phyloP scores from a whole-genome alignment of 768 basidiomycete genomes.

The Strobilomyces echinocephalus region DNA sequence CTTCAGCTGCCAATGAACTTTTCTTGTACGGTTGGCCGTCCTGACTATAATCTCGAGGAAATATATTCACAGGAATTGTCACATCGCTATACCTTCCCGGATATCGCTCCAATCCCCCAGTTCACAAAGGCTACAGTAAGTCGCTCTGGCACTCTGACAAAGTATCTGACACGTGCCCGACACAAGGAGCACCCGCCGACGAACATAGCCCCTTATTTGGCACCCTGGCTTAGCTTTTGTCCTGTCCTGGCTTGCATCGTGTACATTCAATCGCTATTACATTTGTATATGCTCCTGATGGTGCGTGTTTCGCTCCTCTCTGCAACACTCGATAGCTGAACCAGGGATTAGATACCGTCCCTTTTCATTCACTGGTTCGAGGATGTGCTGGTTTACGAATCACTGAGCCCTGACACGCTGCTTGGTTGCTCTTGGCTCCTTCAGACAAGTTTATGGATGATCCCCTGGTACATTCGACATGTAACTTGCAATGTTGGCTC shows the following conservation, averaged over 20 bases:
- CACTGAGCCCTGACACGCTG: neutral
- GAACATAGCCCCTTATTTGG: neutral
- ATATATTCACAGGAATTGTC: neutral
- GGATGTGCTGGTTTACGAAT: slow-evolving; percentile 11
- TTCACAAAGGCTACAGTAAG: neutral
- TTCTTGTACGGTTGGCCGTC: neutral
- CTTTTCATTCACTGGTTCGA: slow-evolving; percentile 20
- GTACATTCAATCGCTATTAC: slow-evolving; percentile 14
- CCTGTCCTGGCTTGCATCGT: slow-evolving; percentile 10
- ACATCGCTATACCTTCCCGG: neutral
- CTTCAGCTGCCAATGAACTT: slow-evolving; percentile 1
- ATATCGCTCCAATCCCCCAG: neutral
- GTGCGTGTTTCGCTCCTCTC: neutral
- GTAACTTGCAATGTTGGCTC: neutral
- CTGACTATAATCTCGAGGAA: neutral
- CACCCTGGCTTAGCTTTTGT: slow-evolving; percentile 20
- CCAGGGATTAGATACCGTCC: slow-evolving; percentile 15
- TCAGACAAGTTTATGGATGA: slow-evolving; percentile 3
- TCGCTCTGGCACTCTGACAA: neutral
- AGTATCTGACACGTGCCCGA: neutral
- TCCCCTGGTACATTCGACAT: slow-evolving; percentile 3
- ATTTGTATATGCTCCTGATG: slow-evolving; percentile 24
- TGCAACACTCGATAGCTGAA: neutral
- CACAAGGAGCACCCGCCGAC: neutral
- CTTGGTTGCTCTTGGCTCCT: slow-evolving; percentile 1